Percentiles rank a stretch among this genome's conserved stretches.
These are phyloP conservation scores for Penicillium sp. DNA, from an alignment of 2,329 filamentous ascomycete species.

Conservation along the genomic window DNA sequence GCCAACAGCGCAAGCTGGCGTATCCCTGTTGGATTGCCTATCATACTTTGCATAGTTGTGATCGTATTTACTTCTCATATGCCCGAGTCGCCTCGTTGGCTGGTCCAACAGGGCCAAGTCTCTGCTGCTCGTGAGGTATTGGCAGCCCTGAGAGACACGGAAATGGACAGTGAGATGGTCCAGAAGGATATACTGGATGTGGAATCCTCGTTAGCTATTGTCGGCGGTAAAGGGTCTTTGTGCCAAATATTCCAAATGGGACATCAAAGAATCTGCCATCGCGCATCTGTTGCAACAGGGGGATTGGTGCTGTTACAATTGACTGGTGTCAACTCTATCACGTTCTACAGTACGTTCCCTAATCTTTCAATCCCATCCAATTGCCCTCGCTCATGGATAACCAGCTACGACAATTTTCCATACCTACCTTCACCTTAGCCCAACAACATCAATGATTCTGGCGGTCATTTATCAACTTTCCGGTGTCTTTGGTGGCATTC, in stretches of 20 bases:
- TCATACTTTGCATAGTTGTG: conserved; percentile 8
- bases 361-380: too few relatives aligned
- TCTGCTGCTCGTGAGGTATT: conserved; percentile 9
- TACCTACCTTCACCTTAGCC: conserved; percentile 8
- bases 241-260: conserved; percentile 13
- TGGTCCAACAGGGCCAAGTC: conserved; percentile 4
- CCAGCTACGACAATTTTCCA: conserved; percentile 16
- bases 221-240: conserved; percentile 4
- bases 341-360: conserved; percentile 13
- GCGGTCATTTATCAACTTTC: conserved; percentile 11
- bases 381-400: not conserved
- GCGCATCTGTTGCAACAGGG: conserved; percentile 7
- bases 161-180: not conserved
- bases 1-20: conserved; percentile 11
- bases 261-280: conserved; percentile 12
- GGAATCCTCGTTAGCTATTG: conserved; percentile 6
- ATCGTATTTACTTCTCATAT: conserved; percentile 5
- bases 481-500: conserved; percentile 8
- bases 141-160: conserved; percentile 4
- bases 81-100: conserved; percentile 15
- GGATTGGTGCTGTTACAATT: conserved; percentile 12
- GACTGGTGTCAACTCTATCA: conserved; percentile 12
- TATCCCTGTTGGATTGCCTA: conserved; percentile 10
- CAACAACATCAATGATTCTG: conserved; percentile 9
- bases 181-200: conserved; percentile 9